These are phyloP conservation scores for Noccaea bulbosa DNA, from an alignment of 345 rosid genomes.

Conservation along the genomic window DNA sequence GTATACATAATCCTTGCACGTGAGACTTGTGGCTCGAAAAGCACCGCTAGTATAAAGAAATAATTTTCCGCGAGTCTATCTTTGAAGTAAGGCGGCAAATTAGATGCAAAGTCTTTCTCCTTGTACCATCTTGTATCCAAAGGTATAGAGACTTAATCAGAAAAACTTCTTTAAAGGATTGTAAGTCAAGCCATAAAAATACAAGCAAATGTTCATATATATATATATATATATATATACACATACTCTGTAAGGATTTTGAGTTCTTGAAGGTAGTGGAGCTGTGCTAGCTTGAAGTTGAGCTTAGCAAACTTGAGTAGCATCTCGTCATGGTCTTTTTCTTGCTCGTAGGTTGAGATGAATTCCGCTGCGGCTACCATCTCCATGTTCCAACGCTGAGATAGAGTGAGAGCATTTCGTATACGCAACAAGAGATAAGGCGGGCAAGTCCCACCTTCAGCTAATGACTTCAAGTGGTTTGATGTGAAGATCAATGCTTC, in stretches of 20 bases:
- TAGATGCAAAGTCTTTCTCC: slow-evolving; percentile 25
- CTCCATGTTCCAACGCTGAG: slow-evolving; percentile 32
- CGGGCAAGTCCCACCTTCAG: not conserved
- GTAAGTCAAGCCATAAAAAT: not conserved
- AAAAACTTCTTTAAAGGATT: not conserved
- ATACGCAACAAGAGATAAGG: slow-evolving; percentile 4
- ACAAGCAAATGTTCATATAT: not conserved
- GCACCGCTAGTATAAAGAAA: not conserved
- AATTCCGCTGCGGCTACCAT: slow-evolving; percentile 5
- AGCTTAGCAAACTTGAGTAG: slow-evolving; percentile 33
- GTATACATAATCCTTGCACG: slow-evolving; percentile 18
- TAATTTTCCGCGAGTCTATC: slow-evolving; percentile 19
- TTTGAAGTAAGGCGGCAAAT: slow-evolving; percentile 27
- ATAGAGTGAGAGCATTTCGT: not conserved
- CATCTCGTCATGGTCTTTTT: slow-evolving; percentile 20
- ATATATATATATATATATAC: not conserved
- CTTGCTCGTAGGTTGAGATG: slow-evolving; percentile 27
- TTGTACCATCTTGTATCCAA: slow-evolving; percentile 27
- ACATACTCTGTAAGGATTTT: slow-evolving; percentile 30
- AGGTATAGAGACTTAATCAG: not conserved
- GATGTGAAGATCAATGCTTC: slow-evolving; percentile 44
- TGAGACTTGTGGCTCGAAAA: slow-evolving; percentile 19
- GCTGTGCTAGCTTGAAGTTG: slow-evolving; percentile 27
- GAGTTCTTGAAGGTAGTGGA: slow-evolving; percentile 32
- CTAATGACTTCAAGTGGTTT: slow-evolving; percentile 22